Conservation (phyloP, 768 basidiomycete species). For the Lentinula detonsa region DNA sequence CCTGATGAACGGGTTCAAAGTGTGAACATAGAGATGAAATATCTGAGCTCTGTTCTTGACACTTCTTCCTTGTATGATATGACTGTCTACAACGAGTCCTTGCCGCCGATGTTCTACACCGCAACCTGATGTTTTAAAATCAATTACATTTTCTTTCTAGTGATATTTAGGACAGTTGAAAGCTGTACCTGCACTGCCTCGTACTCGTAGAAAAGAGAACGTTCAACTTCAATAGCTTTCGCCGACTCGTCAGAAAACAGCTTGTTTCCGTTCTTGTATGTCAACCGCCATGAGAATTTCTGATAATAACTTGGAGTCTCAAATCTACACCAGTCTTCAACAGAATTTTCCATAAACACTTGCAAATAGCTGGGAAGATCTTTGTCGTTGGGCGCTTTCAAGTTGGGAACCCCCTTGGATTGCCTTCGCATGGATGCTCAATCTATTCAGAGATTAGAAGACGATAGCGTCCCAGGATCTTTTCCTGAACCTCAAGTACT, state of each 20-base stretch:
- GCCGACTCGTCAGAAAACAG: background rate
- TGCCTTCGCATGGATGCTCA: conserved; percentile 6
- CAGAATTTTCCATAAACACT: background rate
- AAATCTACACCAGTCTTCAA: background rate
- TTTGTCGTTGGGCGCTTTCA: background rate
- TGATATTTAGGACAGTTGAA: no score
- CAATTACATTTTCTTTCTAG: background rate
- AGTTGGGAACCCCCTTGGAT: background rate
- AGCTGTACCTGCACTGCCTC: background rate
- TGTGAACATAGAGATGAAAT: background rate
- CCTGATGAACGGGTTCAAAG: no score
- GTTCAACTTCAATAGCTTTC: background rate
- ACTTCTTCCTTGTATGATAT: no score
- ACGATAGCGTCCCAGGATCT: background rate
- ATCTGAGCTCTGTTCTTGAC: no score
- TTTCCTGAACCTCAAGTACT: background rate
- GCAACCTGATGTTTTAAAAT: no score
- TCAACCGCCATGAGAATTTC: background rate
- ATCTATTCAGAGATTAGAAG: background rate
- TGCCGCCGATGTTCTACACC: no score
- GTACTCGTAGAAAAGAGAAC: background rate
- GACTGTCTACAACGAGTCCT: no score
- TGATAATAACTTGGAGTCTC: background rate
- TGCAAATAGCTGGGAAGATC: background rate
- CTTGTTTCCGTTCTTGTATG: background rate